A percentile compares a stretch with the other conserved stretches of the same genome.
Conservation (phyloP, 306 rosid species). For the Ceratonia siliqua region DNA sequence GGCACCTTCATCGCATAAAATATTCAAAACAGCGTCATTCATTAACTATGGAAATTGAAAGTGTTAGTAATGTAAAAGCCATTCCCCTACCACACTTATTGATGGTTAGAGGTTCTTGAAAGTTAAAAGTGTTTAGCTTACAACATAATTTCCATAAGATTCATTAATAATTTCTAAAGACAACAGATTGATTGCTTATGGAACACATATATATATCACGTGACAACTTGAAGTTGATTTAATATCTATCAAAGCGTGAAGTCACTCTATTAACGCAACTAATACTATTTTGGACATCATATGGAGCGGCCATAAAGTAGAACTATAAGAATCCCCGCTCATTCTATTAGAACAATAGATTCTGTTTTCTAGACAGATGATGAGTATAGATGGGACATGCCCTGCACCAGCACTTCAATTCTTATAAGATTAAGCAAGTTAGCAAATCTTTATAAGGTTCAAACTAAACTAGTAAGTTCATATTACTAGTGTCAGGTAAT, state of each 20-base stretch:
- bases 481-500: not conserved
- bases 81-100: not conserved
- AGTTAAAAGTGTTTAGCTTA: slow-evolving; percentile 3
- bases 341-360: not conserved
- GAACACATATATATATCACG: not conserved
- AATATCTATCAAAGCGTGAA: slow-evolving; percentile 9
- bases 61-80: slow-evolving; percentile 2
- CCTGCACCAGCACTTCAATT: not conserved
- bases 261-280: not conserved
- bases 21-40: slow-evolving; percentile 26
- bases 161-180: not conserved
- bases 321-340: slow-evolving; percentile 16
- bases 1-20: slow-evolving; percentile 63
- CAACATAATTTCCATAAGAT: not conserved
- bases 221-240: not conserved
- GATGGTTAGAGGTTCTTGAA: slow-evolving; percentile 7
- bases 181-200: not conserved
- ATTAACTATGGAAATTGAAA: slow-evolving; percentile 28
- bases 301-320: not conserved
- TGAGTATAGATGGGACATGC: not conserved
- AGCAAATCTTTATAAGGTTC: not conserved
- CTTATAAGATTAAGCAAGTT: not conserved
- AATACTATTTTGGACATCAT: not conserved
- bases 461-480: not conserved
- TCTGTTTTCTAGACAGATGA: slow-evolving; percentile 3